phyloP scores from a whole-genome alignment of 495 filamentous ascomycete species.

The Penicillium pancosmium region DNA sequence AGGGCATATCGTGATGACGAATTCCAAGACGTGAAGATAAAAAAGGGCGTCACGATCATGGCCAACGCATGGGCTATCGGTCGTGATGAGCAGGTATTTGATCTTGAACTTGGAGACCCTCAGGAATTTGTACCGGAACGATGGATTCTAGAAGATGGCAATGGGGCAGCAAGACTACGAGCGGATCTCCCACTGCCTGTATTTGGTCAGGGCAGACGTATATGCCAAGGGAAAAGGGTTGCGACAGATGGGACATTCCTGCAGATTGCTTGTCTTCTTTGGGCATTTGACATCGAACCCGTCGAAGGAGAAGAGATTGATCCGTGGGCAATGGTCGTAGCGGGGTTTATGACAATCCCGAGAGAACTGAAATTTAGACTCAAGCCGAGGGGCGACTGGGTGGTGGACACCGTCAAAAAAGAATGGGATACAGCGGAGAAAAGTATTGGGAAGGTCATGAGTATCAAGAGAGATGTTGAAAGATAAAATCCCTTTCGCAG shows the following conservation, averaged over 20 bases:
- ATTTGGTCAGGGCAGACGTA: conserved; percentile 33
- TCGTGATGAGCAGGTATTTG: conserved; percentile 28
- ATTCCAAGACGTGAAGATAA: conserved; percentile 52
- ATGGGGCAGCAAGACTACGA: conserved; percentile 15
- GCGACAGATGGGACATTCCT: conserved; percentile 33
- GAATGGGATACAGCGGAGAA: conserved; percentile 22
- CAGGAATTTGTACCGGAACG: conserved; percentile 31
- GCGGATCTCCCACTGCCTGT: conserved; percentile 34
- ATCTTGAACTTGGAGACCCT: conserved; percentile 20
- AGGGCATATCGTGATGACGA: conserved; percentile 53
- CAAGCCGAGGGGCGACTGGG: conserved; percentile 27
- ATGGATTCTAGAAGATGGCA: conserved; percentile 20
- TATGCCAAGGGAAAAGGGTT: conserved; percentile 35
- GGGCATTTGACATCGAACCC: conserved; percentile 34
- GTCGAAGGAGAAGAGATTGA: conserved; percentile 26
- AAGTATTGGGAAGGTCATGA: conserved; percentile 14
- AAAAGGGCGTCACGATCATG: conserved; percentile 53
- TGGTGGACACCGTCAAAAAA: conserved; percentile 14
- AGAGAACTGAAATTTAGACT: conserved; percentile 24
- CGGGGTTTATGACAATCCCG: conserved; percentile 34
- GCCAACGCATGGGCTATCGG: conserved; percentile 55
- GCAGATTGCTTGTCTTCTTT: conserved; percentile 31
- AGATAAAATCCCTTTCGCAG: too few species aligned
- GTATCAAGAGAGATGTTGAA: neutral
- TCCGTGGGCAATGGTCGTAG: conserved; percentile 35